These are phyloP conservation scores for Pilaira anomala DNA, from an alignment of 192 early-diverging fungal genomes.

Conservation along the genomic window DNA sequence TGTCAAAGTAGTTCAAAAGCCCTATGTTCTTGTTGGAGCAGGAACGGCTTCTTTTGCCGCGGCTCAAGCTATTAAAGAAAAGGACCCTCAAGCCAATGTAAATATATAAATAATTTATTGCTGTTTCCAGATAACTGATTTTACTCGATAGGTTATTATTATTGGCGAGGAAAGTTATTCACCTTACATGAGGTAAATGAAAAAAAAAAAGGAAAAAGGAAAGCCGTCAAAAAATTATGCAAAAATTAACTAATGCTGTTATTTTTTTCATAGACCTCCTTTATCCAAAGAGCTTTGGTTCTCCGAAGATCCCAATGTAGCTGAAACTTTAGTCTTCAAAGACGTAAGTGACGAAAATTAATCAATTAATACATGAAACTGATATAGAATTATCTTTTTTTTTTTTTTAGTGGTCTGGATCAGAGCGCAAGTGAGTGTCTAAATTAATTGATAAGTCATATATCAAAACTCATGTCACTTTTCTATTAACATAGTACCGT, in stretches of 20 bases:
- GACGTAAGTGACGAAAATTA: conserved; percentile 36
- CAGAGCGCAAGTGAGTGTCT: conserved; percentile 41
- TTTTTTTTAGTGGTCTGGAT: conserved; percentile 48
- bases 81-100: conserved; percentile 57
- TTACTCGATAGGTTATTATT: conserved; percentile 45
- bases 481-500: conserved; percentile 24
- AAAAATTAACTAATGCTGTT: neutral
- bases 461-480: neutral
- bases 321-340: conserved; percentile 46
- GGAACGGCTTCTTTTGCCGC: conserved; percentile 61
- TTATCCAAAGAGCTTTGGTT: conserved; percentile 69
- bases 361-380: neutral
- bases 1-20: conserved; percentile 31
- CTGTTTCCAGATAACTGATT: neutral
- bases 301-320: conserved; percentile 39
- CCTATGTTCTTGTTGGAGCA: conserved; percentile 51
- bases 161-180: conserved; percentile 51
- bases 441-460: neutral
- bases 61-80: conserved; percentile 57
- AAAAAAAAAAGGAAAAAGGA: neutral
- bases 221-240: neutral
- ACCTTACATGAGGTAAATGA: conserved; percentile 52
- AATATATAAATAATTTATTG: neutral
- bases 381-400: neutral
- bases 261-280: conserved; percentile 40